phyloP scores from a whole-genome alignment of 176 grass and related monocot species.

The Raddia guianensis region DNA sequence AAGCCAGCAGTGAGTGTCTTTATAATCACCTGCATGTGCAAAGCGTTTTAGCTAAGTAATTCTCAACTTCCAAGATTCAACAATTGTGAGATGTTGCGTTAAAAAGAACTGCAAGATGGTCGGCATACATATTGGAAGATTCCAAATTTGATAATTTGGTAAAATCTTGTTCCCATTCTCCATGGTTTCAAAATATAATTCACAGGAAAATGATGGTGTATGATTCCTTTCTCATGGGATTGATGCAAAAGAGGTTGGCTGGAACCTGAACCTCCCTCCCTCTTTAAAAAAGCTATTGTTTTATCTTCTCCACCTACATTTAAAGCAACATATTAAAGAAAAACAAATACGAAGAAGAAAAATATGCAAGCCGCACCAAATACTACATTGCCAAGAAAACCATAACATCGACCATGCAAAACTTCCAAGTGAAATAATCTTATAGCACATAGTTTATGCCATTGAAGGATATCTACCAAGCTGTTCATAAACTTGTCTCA shows the following conservation, averaged over 20 bases:
- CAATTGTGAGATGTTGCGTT: constrained; percentile 1
- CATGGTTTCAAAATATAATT: constrained; percentile 88
- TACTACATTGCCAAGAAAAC: not conserved
- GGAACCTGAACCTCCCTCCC: constrained; percentile 70
- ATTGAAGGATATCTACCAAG: constrained; percentile 6
- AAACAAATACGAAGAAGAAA: constrained; percentile 4
- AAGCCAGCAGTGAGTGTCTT: constrained; percentile 89
- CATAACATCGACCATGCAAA: not conserved
- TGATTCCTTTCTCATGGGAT: constrained; percentile 68
- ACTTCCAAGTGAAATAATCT: constrained; percentile 16
- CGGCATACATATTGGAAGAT: constrained; percentile 95
- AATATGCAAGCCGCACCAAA: not conserved
- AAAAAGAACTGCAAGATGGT: not conserved
- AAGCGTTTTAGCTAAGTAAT: constrained; percentile 27
- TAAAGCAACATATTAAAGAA: constrained; percentile 28
- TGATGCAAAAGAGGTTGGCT: constrained; percentile 66
- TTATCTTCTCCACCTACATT: constrained; percentile 88
- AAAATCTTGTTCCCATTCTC: constrained; percentile 78
- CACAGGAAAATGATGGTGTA: constrained; percentile 96
- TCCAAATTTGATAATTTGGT: constrained; percentile 92
- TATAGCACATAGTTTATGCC: not conserved
- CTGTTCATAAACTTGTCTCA: constrained; percentile 13
- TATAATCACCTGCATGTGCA: constrained; percentile 82
- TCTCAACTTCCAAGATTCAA: constrained; percentile 17
- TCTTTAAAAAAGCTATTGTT: constrained; percentile 94